Percentiles rank a stretch among this genome's conserved stretches.
phyloP scores from a whole-genome alignment of 345 rosid genomes.

The Salix arbutifolia region DNA sequence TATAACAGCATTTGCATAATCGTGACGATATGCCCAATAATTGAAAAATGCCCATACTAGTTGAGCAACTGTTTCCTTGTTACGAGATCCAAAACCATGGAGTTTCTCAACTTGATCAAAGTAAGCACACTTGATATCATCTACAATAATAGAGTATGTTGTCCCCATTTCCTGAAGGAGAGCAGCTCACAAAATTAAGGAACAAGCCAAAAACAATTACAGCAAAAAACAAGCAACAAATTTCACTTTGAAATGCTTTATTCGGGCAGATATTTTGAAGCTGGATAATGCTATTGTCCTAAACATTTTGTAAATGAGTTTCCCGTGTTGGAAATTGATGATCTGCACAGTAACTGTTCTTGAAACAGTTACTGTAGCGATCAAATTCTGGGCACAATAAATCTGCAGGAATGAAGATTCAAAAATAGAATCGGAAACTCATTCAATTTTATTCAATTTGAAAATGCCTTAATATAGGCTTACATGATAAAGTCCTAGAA shows the following conservation, averaged over 20 bases:
- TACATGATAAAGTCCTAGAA: too few relatives aligned
- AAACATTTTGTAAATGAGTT: not conserved
- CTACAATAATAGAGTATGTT: conserved; percentile 71
- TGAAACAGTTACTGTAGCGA: too few relatives aligned
- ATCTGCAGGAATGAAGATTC: too few relatives aligned
- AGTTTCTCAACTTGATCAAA: conserved; percentile 79
- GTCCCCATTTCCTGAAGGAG: conserved; percentile 64
- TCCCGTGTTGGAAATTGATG: not conserved
- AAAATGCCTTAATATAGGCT: too few relatives aligned
- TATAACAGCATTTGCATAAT: conserved; percentile 73
- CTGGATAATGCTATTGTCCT: not conserved
- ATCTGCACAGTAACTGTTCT: too few relatives aligned
- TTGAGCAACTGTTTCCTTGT: conserved; percentile 66
- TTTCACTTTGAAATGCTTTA: not conserved
- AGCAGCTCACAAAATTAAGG: conserved; percentile 1
- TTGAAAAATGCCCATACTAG: conserved; percentile 90
- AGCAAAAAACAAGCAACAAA: not conserved
- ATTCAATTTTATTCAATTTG: too few relatives aligned
- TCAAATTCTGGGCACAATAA: too few relatives aligned
- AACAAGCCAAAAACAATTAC: conserved; percentile 1
- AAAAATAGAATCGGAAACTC: too few relatives aligned
- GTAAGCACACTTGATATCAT: conserved; percentile 52
- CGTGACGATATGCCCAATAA: conserved; percentile 93
- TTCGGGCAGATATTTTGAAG: not conserved
- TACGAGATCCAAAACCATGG: conserved; percentile 58